Base-by-base conservation (phyloP, 345 rosid species). In the Clausena lansium region DNA sequence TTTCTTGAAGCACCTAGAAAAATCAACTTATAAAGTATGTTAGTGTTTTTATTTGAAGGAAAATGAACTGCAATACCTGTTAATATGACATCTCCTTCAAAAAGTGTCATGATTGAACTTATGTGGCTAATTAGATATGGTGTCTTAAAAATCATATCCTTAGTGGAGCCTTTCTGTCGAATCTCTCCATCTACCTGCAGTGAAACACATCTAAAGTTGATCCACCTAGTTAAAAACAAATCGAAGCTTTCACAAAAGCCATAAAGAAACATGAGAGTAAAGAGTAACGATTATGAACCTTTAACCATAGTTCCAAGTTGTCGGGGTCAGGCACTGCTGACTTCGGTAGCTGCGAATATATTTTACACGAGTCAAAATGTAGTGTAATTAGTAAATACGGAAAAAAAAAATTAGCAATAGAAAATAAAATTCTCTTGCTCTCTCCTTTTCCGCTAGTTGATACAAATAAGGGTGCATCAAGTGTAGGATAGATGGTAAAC, bases 61-160 rank as follows among this genome's bases (percentile, higher is more conserved):
- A 68, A 33, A 13, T 30, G 38, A 41, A 70, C 17, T 20, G 28
- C 27, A 25, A 66, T 87, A 93, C 97, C 98, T 84, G 98, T 96
- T 79, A 92, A 82, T 76, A 96, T 96, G 64, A 90, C 88, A 84
- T 95, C 97, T 83, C 97, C 98, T 87, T 91, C 88, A 76, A 88
- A 85, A 79, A 94, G 94, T 25, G 97, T 92, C 99, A 94, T 91
- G 35, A 94, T 86, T 28, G 95, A 90, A 79, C 97, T 92, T 73
- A 92, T 96, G 88, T 94, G 92, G 83, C 98, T 94, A 70, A 94
- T 86, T 81, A 94, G 93, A 85, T 84, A 87, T 19, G 98, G 95
- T 77, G 94, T 87, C 84, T 88, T 92, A 81, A 87, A 94, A 54
- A 95, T 92, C 98, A 91, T 94, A 80, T 96, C 99, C 70, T 84